Base-by-base conservation (phyloP, 73 alveolate genomes). In the Uronychia setigera region DNA sequence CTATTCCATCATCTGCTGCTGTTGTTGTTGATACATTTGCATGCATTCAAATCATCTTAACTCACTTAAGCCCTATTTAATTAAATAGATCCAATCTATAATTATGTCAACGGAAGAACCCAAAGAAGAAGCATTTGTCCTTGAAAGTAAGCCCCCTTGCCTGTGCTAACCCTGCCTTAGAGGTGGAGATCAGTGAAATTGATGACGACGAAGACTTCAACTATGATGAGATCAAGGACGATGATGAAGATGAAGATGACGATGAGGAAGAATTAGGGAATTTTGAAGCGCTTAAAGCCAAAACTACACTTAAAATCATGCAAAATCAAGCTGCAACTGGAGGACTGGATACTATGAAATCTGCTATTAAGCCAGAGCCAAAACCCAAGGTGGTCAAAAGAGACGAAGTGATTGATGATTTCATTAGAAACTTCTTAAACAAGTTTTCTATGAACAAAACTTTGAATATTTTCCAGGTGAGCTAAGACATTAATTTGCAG, bases 371-470 rank as follows among this genome's bases (percentile, higher is more conserved):
- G 57, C 46, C 67, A 59, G 96, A 93, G 83, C 92, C 93, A 25
- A 88, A 92, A 78, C 97, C 99, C 30, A 94, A 93, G 82, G 91
- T 93, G 32, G 92, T 96, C 19, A 83, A 93, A 81, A 91, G 99
- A 74, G 97, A 92, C 31, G 99, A 96, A 80, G 99, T 97, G 26
- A 98, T 98, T 11, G 99, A 99, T 90, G 99, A 99, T 84, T 99
- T 97, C 93, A 96, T 99, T 88, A 91, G 99, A 74, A 99, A 99
- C 94, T 99, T 98, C 95, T 90, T 99, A 60, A 92, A 92, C 35
- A 93, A 98, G 88, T 93, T 95, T 91, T 89, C 91, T 31, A 97
- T 99, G 99, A 86, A 81, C 83, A 95, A 95, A 81, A 96, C 99
- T 58, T 93, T 99, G 78, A 99, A 98, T 79, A 97, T 94, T 29